Conservation (phyloP, 2,329 filamentous ascomycete genomes). For the Calonectria hawksworthii region DNA sequence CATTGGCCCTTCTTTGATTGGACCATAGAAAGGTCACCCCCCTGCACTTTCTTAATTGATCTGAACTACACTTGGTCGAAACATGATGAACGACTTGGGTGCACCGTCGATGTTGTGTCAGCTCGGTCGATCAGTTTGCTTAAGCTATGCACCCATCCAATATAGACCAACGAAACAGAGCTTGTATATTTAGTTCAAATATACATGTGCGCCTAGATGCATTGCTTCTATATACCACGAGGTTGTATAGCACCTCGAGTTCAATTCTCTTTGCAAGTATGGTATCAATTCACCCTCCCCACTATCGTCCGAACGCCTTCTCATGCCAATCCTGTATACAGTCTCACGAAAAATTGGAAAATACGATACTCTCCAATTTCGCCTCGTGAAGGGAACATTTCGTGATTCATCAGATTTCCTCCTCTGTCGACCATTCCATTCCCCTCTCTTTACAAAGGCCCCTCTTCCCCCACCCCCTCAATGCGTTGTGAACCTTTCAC, state of each 20-base stretch:
- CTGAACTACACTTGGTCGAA: not conserved
- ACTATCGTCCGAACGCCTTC: not conserved
- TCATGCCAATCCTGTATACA: not conserved
- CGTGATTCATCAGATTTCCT: not conserved
- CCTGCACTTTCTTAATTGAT: not conserved
- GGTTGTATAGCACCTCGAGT: not conserved
- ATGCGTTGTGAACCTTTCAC: slow-evolving; percentile 35
- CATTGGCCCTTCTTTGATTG: not conserved
- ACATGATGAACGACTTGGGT: not conserved
- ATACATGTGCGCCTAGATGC: too few species aligned
- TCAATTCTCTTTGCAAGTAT: not conserved
- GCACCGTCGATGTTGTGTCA: not conserved
- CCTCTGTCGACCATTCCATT: not conserved
- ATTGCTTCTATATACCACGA: not conserved
- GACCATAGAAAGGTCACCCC: not conserved
- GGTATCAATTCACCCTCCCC: not conserved
- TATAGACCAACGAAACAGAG: not conserved
- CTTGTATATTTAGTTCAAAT: not conserved
- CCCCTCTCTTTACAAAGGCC: not conserved
- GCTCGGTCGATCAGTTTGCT: not conserved
- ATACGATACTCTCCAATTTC: not conserved
- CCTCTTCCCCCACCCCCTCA: too few species aligned
- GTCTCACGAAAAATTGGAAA: not conserved
- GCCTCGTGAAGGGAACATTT: not conserved
- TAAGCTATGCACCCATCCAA: not conserved